These are phyloP conservation scores for Penicillium ochrochloron DNA, from an alignment of 495 filamentous ascomycete genomes.

Conservation along the genomic window DNA sequence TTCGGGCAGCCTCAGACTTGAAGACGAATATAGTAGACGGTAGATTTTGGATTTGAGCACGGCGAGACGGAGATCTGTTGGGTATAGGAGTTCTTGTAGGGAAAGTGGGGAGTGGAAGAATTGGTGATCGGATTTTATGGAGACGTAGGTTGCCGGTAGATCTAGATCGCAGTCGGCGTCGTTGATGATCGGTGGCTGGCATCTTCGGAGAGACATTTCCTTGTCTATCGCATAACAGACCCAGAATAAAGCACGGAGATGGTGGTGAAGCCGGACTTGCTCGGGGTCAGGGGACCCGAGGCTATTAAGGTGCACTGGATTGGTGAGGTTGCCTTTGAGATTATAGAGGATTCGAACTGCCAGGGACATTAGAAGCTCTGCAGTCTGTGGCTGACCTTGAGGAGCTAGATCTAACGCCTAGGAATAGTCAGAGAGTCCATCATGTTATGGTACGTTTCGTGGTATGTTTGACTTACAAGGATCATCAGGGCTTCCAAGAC, in stretches of 20 bases:
- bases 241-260: slow-evolving; percentile 34
- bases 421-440: neutral
- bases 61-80: slow-evolving; percentile 7
- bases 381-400: slow-evolving; percentile 5
- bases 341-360: slow-evolving; percentile 9
- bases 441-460: too few relatives aligned
- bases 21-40: neutral
- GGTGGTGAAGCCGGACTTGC: neutral
- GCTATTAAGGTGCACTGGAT: neutral
- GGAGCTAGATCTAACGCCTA: neutral
- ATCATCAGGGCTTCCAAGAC: neutral
- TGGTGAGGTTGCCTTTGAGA: neutral
- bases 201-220: slow-evolving; percentile 34
- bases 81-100: slow-evolving; percentile 5
- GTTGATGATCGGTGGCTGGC: slow-evolving; percentile 31
- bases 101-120: slow-evolving; percentile 7
- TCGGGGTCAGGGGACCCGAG: neutral
- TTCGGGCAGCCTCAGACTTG: neutral
- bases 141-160: slow-evolving; percentile 5
- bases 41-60: slow-evolving; percentile 8
- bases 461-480: neutral
- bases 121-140: slow-evolving; percentile 11
- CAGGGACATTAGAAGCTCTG: slow-evolving; percentile 5
- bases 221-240: slow-evolving; percentile 39
- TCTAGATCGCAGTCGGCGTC: slow-evolving; percentile 34